Percentiles rank a stretch among this genome's conserved stretches.
phyloP scores from a whole-genome alignment of 2,329 filamentous ascomycete species.

The Fonsecaea nubica region DNA sequence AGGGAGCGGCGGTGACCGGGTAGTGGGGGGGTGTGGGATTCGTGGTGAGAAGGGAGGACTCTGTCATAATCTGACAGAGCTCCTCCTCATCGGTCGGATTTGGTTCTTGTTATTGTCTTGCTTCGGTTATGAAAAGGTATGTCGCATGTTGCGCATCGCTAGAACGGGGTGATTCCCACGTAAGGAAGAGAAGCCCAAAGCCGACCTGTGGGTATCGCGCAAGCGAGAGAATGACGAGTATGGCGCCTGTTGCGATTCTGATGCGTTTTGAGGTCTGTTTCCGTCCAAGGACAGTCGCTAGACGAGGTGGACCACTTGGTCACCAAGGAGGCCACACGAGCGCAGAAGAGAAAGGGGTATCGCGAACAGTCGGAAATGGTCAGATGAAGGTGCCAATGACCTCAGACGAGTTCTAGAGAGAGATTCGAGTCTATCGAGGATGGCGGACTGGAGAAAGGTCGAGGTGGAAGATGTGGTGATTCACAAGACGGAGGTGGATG shows the following conservation, averaged over 20 bases:
- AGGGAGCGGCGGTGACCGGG: slow-evolving; percentile 51
- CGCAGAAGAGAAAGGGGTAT: slow-evolving; percentile 29
- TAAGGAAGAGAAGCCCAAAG: slow-evolving; percentile 9
- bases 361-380: slow-evolving; percentile 22
- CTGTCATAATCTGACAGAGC: slow-evolving; percentile 62
- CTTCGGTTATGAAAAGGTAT: slow-evolving; percentile 28
- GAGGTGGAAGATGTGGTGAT: slow-evolving; percentile 24
- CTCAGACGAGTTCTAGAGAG: neutral
- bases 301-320: slow-evolving; percentile 18
- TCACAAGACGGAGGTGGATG: slow-evolving; percentile 12
- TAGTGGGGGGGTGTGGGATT: slow-evolving; percentile 54
- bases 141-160: slow-evolving; percentile 37
- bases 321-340: slow-evolving; percentile 20
- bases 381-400: slow-evolving; percentile 3
- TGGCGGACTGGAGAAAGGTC: slow-evolving; percentile 7
- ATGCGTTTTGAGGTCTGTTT: slow-evolving; percentile 14
- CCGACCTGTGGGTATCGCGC: slow-evolving; percentile 14
- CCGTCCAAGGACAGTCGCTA: slow-evolving; percentile 3
- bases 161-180: slow-evolving; percentile 17
- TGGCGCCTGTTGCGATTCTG: neutral
- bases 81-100: slow-evolving; percentile 50
- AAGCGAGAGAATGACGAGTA: slow-evolving; percentile 3
- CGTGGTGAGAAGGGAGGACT: slow-evolving; percentile 58
- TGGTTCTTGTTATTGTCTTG: slow-evolving; percentile 14
- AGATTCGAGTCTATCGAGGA: neutral